These are phyloP conservation scores for Lactarius trivialis DNA, from an alignment of 768 basidiomycete genomes.

Conservation along the genomic window DNA sequence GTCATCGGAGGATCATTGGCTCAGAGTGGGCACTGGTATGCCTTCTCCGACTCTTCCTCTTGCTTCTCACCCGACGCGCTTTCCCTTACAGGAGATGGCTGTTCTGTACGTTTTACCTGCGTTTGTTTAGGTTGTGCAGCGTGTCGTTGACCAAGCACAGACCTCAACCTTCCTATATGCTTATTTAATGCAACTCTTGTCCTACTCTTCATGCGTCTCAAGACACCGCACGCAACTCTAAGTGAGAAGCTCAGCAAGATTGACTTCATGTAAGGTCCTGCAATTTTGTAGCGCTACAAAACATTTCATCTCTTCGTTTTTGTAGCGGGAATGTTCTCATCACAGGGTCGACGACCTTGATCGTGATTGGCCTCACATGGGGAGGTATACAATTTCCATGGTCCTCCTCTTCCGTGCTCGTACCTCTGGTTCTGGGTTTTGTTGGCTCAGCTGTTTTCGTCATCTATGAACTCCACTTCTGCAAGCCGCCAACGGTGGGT, in stretches of 20 bases:
- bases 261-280: conserved; percentile 34
- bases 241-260: conserved; percentile 32
- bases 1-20: conserved; percentile 29
- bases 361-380: conserved; percentile 35
- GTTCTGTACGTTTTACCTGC: conserved; percentile 17
- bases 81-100: conserved; percentile 20
- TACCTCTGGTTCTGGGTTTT: conserved; percentile 37
- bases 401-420: conserved; percentile 36
- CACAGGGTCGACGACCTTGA: conserved; percentile 28
- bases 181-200: conserved; percentile 27
- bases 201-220: conserved; percentile 31
- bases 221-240: conserved; percentile 30
- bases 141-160: conserved; percentile 13
- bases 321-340: conserved; percentile 34
- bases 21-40: conserved; percentile 17
- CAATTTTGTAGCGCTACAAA: not conserved
- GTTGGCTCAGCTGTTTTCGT: conserved; percentile 33
- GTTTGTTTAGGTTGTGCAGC: not conserved
- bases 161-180: conserved; percentile 36
- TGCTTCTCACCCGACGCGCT: not conserved
- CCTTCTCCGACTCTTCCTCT: not conserved
- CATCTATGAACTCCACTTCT: conserved; percentile 34
- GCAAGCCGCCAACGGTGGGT: conserved; percentile 33
- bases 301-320: not conserved
- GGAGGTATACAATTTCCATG: conserved; percentile 40